Percentiles rank a stretch among this genome's conserved stretches.
Evolutionary conservation across 2,329 filamentous ascomycete genomes (phyloP).

Genomic region (Fusarium siculi): DNA sequence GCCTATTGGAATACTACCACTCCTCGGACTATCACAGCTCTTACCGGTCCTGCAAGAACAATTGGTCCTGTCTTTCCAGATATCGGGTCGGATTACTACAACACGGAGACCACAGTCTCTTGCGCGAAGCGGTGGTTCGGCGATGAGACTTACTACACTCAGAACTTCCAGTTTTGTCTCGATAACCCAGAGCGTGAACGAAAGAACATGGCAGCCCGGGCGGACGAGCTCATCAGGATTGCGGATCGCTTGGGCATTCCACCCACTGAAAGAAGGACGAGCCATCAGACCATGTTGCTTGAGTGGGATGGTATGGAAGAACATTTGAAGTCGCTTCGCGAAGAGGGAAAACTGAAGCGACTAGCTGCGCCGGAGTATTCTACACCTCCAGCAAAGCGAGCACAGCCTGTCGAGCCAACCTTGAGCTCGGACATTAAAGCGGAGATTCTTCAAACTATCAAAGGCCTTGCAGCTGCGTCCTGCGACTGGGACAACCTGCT

Average conservation of each 20-base stretch:
- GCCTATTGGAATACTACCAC: not conserved
- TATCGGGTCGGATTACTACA: not conserved
- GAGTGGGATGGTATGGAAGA: not conserved
- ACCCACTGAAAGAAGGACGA: no score
- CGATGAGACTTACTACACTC: not conserved
- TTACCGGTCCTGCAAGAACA: not conserved
- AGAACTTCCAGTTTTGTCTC: not conserved
- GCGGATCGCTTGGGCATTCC: not conserved
- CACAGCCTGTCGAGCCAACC: accelerated
- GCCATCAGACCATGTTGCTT: not conserved
- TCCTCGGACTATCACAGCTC: accelerated
- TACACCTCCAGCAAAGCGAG: not conserved
- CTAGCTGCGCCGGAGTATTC: not conserved
- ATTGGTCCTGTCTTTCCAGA: not conserved
- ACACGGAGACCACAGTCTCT: not conserved
- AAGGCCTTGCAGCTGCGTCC: not conserved
- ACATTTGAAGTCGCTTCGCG: not conserved
- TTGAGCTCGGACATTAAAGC: not conserved
- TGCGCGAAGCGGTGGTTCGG: not conserved
- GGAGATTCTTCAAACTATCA: not conserved
- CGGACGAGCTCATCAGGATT: not conserved
- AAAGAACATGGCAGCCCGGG: not conserved
- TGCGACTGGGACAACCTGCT: not conserved
- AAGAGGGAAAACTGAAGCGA: not conserved
- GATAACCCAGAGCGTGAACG: not conserved